Percentiles rank a stretch among this genome's conserved stretches.
phyloP scores from a whole-genome alignment of 257 asterid genomes.

The Galeopsis tetrahit region DNA sequence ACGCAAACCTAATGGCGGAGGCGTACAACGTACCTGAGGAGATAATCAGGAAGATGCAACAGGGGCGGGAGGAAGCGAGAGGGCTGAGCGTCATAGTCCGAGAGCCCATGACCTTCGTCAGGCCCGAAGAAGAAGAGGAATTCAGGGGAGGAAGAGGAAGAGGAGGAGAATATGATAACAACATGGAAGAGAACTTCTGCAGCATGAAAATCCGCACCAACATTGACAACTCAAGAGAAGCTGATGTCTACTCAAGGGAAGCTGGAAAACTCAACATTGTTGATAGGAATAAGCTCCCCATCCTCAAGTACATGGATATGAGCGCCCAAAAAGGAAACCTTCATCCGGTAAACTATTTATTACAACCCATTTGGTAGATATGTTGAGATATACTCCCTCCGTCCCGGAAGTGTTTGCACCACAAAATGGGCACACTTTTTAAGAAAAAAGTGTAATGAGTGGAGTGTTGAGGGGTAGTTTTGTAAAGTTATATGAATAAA shows the following conservation, averaged over 20 bases:
- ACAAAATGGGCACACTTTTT: too few relatives aligned
- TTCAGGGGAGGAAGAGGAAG: background rate
- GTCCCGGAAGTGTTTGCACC: too few relatives aligned
- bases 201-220: constrained; percentile 51
- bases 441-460: too few relatives aligned
- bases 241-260: constrained; percentile 62
- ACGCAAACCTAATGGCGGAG: constrained; percentile 59
- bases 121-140: constrained; percentile 48
- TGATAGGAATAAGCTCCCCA: constrained; percentile 62
- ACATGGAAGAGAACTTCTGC: constrained; percentile 61
- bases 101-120: constrained; percentile 47
- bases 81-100: constrained; percentile 57
- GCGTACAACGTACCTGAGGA: constrained; percentile 55
- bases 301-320: constrained; percentile 65
- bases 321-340: constrained; percentile 70
- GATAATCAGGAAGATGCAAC: constrained; percentile 44
- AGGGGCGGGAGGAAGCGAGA: constrained; percentile 41
- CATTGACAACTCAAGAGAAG: constrained; percentile 44
- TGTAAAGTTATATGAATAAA: too few relatives aligned
- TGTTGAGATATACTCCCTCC: too few relatives aligned
- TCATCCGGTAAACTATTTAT: constrained; percentile 45
- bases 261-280: constrained; percentile 66
- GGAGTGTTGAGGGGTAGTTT: too few relatives aligned
- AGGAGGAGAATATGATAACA: constrained; percentile 31
- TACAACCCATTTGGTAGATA: too few relatives aligned